Conservation (phyloP, 2,329 filamentous ascomycete genomes). For the Didymella arachidicola region DNA sequence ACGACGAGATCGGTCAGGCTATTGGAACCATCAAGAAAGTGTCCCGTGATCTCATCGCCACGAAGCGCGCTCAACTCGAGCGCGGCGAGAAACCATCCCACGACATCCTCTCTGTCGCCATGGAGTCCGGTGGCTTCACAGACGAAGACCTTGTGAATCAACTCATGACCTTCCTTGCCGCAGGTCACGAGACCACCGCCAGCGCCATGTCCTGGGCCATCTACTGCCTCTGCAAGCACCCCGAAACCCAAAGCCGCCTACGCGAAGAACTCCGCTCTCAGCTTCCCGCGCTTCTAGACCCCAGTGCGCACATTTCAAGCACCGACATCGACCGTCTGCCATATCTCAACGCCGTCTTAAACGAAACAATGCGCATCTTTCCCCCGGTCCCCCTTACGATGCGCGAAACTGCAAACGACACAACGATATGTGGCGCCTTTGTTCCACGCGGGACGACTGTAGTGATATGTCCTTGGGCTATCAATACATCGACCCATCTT, state of each 20-base stretch:
- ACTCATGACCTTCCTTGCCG: slow-evolving; percentile 88
- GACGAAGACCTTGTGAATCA: slow-evolving; percentile 86
- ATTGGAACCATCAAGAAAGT: slow-evolving; percentile 60
- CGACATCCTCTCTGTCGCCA: slow-evolving; percentile 82
- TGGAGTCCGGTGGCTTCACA: slow-evolving; percentile 76
- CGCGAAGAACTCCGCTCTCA: slow-evolving; percentile 59
- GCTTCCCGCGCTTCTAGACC: slow-evolving; percentile 54
- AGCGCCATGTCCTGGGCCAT: slow-evolving; percentile 62
- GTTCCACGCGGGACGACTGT: slow-evolving; percentile 76
- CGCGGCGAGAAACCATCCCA: slow-evolving; percentile 58
- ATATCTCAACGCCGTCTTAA: slow-evolving; percentile 78
- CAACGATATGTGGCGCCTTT: slow-evolving; percentile 68
- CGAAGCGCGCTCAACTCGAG: slow-evolving; percentile 69
- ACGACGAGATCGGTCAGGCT: slow-evolving; percentile 55
- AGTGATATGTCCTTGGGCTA: slow-evolving; percentile 69
- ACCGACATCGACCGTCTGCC: slow-evolving; percentile 74
- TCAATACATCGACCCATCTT: slow-evolving; percentile 71
- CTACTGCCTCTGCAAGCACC: slow-evolving; percentile 61
- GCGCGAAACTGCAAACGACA: slow-evolving; percentile 70
- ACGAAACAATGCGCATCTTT: slow-evolving; percentile 77
- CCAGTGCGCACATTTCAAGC: slow-evolving; percentile 56
- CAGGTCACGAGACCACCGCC: slow-evolving; percentile 67
- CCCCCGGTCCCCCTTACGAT: slow-evolving; percentile 75
- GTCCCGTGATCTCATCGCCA: slow-evolving; percentile 72
- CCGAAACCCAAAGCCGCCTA: slow-evolving; percentile 57